Base-by-base conservation (phyloP, 805 yeast genomes). In the Saccharomycopsis lassenensis region DNA sequence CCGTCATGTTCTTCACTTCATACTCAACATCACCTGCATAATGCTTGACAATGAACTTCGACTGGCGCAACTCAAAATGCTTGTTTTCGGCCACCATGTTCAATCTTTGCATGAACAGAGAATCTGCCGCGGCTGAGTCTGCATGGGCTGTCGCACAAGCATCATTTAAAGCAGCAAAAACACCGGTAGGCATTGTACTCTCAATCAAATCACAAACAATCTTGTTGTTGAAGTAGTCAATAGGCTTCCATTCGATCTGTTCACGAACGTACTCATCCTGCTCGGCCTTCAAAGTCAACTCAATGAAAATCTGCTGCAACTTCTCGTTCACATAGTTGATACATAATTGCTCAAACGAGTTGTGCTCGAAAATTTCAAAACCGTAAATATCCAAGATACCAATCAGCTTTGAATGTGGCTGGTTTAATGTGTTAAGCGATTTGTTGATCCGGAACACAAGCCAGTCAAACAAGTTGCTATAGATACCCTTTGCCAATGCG, bases 131-230 rank as follows among this genome's bases (percentile, higher is more conserved):
- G 35, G 64, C 69, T 1, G 95, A 80, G 54, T 91, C 97, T 3
- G 98, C 99, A 55, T 91, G 98, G 0, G 98, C 98, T 19, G 97
- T 91, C 24, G 95, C 96, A 51, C 86, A 79, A 1, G 97, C 89
- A 63, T 91, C 98, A 58, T 89, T 91, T 60, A 91, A 69, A 2
- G 95, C 94, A 2, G 97, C 93, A 63, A 91, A 87, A 29, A 91
- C 69, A 41, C 98, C 98, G 1, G 96, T 96, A 1, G 98, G 97
- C 52, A 95, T 74, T 42, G 74, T 74, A 20, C 84, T 80, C 60
- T 91, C 99, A 52, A 91, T 91, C 54, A 91, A 68, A 50, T 91
- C 99, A 63, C 97, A 91, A 21, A 91, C 98, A 47, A 91, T 79
- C 59, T 89, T 78, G 61, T 91, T 91, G 60, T 91, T 91, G 64